phyloP scores from a whole-genome alignment of 2,329 filamentous ascomycete species.

The Colletotrichum neosansevieriae region DNA sequence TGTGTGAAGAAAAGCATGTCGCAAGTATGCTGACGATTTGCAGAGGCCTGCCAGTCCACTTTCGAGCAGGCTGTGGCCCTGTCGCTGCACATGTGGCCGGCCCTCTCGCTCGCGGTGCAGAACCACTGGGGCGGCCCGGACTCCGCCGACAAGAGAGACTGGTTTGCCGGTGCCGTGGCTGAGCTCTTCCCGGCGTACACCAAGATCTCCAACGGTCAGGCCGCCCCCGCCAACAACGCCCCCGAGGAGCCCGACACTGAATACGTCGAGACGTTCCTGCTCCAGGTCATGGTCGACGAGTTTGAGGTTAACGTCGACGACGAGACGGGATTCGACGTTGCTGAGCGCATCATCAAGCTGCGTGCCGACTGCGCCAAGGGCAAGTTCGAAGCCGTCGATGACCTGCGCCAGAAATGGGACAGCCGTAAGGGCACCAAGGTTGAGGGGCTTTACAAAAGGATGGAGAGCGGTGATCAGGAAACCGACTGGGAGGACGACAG shows the following conservation, averaged over 20 bases:
- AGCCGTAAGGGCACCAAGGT: conserved; percentile 71
- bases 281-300: conserved; percentile 95
- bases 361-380: conserved; percentile 74
- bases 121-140: conserved; percentile 90
- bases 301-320: conserved; percentile 95
- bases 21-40: background rate
- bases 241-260: conserved; percentile 73
- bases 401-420: conserved; percentile 72
- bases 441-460: conserved; percentile 65
- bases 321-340: conserved; percentile 82
- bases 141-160: conserved; percentile 90
- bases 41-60: conserved; percentile 59
- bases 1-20: background rate
- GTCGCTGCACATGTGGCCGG: conserved; percentile 87
- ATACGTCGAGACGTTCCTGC: conserved; percentile 85
- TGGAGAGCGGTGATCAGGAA: conserved; percentile 67
- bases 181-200: conserved; percentile 82
- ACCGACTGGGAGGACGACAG: conserved; percentile 73
- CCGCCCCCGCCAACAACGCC: conserved; percentile 42
- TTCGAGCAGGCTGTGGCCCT: conserved; percentile 92
- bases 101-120: conserved; percentile 86
- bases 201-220: conserved; percentile 48
- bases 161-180: conserved; percentile 89
- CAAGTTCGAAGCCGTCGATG: conserved; percentile 73
- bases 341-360: conserved; percentile 77